Base-by-base conservation (phyloP, 179 eudicot genomes). In the Camellia oleifera region DNA sequence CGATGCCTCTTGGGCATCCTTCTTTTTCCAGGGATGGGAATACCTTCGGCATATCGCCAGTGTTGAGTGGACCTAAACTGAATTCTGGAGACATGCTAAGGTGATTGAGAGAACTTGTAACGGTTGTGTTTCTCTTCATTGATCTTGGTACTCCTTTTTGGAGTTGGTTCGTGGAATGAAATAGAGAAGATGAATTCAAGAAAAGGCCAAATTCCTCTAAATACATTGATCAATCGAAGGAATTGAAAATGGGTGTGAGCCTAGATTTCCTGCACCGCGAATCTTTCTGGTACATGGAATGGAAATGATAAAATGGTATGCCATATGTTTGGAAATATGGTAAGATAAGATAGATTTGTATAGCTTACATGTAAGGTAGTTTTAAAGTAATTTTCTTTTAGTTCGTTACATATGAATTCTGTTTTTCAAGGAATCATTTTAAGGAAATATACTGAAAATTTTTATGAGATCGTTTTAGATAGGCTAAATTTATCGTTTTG, bases 1-100 rank as follows among this genome's bases (percentile, higher is more conserved):
- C 92, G 23, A 80, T 82, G 54, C 91, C 95, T 74, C 82, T 88
- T 3, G 91, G 88, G 11, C 93, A 91, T 82, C 90, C 90, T 64
- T 83, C 90, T 0, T 89, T 89, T 75, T 50, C 44, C 2, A 74
- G 84, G 54, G 84, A 87, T 46, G 78, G 86, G 50, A 83, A 69
- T 72, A 81, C 82, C 54, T 88, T 86, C 72, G 86, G 86, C 77
- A 82, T 87, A 65, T 91, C 92, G 0, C 90, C 94, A 1, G 83
- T 82, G 5, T 81, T 89, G 73, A 88, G 89, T 80, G 92, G 88
- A 18, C 78, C 83, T 45, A 84, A 80, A 52, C 73, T 84, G 75
- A 65, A 80, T 74, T 60, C 84, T 7, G 86, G 90, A 45, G 92
- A 91, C 80, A 85, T 87, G 94, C 90, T 91, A 64, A 85, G 92